Conservation (phyloP, 257 asterid genomes). For the Prunella vulgaris region DNA sequence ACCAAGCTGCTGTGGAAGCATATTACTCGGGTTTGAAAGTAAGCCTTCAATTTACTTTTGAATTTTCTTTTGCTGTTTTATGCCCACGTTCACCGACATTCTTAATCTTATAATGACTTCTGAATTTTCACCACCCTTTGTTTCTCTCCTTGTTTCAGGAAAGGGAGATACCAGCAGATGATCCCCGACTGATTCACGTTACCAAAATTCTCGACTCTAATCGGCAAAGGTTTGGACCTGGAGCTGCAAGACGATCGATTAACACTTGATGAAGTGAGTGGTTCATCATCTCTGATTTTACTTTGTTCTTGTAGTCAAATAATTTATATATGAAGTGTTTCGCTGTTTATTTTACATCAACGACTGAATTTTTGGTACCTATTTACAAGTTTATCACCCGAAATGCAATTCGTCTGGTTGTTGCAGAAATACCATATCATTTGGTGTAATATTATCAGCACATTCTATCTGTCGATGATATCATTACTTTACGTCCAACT, state of each 20-base stretch:
- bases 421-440: not conserved
- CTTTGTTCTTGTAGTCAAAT: conserved; percentile 6
- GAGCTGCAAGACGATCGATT: conserved; percentile 37
- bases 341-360: conserved; percentile 1
- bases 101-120: not conserved
- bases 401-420: not conserved
- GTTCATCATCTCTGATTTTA: not conserved
- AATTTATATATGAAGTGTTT: conserved; percentile 15
- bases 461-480: not conserved
- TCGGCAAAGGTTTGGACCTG: conserved; percentile 36
- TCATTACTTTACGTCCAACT: not conserved
- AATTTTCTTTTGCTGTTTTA: not conserved
- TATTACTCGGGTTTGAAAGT: conserved; percentile 76
- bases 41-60: conserved; percentile 23
- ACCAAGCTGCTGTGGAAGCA: conserved; percentile 60
- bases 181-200: conserved; percentile 63
- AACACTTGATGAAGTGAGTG: not conserved
- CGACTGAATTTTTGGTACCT: not conserved
- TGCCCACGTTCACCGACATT: too few relatives aligned
- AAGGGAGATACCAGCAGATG: conserved; percentile 83
- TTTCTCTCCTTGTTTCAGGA: conserved; percentile 40
- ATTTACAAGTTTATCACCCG: not conserved
- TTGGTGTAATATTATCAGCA: not conserved
- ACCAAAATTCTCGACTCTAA: conserved; percentile 35
- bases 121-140: not conserved